Conservation (phyloP, 495 filamentous ascomycete species). For the Friedmanniomyces simplex region DNA sequence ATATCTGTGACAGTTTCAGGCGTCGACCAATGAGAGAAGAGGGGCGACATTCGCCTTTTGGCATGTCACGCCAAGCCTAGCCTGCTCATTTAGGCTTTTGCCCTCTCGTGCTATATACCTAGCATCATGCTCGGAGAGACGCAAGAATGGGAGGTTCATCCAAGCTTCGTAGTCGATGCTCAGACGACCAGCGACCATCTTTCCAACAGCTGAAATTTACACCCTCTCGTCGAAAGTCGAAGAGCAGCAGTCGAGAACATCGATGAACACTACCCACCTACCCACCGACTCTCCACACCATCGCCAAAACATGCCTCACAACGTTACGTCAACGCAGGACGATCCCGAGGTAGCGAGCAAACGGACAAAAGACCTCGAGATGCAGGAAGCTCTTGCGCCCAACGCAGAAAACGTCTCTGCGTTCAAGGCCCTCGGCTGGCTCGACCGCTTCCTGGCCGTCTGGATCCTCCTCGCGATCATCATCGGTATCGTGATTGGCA, state of each 20-base stretch:
- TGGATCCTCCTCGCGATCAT: conserved; percentile 84
- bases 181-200: no score
- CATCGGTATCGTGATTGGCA: conserved; percentile 63
- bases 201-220: no score
- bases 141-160: no score
- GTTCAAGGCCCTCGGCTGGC: conserved; percentile 48
- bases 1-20: neutral
- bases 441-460: conserved; percentile 64
- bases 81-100: neutral
- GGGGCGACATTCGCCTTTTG: neutral
- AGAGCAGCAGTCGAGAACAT: no score
- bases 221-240: no score
- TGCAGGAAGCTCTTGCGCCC: conserved; percentile 1
- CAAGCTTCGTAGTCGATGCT: no score
- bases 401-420: conserved; percentile 17
- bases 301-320: neutral
- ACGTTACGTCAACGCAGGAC: neutral
- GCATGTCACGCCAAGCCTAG: neutral
- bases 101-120: neutral
- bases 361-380: neutral
- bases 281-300: neutral
- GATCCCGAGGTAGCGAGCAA: conserved; percentile 1
- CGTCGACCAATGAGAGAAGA: neutral
- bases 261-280: no score
- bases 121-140: neutral